These are phyloP conservation scores for Backusella macrospora DNA, from an alignment of 192 early-diverging fungal genomes.

Conservation along the genomic window DNA sequence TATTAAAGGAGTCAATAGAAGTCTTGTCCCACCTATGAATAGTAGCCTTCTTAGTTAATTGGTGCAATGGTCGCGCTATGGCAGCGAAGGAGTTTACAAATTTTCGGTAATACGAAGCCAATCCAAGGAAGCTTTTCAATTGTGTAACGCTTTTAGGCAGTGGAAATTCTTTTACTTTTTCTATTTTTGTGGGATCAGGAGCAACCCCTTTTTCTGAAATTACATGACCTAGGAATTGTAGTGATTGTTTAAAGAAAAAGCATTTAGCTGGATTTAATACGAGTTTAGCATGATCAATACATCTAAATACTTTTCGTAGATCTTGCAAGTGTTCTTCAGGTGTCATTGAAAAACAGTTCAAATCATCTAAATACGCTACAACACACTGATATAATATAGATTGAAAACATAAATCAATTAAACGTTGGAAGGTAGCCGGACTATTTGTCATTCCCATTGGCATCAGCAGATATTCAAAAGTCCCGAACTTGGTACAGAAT, in stretches of 20 bases:
- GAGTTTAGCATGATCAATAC: neutral
- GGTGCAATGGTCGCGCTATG: neutral
- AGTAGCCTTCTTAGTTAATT: neutral
- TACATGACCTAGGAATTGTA: neutral
- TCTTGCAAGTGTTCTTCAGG: neutral
- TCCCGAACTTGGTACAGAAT: neutral
- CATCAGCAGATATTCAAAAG: neutral
- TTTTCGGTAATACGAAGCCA: neutral
- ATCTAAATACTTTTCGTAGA: neutral
- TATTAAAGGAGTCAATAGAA: neutral
- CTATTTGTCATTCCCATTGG: neutral
- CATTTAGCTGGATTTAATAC: neutral
- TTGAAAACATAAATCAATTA: neutral
- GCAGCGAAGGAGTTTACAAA: neutral
- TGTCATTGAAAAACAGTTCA: neutral
- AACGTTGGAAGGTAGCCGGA: neutral
- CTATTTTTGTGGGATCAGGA: neutral
- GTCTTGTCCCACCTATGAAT: neutral
- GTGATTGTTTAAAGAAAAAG: neutral
- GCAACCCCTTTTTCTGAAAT: neutral
- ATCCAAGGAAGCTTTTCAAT: neutral
- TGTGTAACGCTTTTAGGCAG: neutral
- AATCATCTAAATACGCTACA: neutral
- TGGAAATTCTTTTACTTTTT: constrained; percentile 6
- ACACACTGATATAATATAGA: neutral